These are phyloP conservation scores for Ophioceras dolichostomum DNA, from an alignment of 2,329 filamentous ascomycete genomes.

Conservation along the genomic window DNA sequence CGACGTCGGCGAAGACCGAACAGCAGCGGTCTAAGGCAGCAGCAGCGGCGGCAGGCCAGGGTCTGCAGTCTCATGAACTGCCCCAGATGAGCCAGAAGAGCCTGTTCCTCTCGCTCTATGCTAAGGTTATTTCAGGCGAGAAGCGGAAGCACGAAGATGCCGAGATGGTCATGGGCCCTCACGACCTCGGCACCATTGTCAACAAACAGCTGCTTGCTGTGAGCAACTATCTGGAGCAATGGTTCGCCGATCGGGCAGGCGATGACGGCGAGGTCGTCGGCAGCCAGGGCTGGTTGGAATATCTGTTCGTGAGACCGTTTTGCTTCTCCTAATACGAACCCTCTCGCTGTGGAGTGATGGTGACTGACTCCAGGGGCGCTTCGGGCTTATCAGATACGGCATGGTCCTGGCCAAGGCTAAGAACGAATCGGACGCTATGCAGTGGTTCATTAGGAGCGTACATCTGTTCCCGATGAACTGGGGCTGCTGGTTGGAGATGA, in stretches of 20 bases:
- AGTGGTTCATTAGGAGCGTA: conserved; percentile 79
- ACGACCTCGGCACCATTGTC: conserved; percentile 70
- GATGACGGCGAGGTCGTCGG: conserved; percentile 46
- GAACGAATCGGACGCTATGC: conserved; percentile 73
- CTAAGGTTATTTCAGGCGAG: conserved; percentile 85
- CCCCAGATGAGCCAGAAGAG: conserved; percentile 75
- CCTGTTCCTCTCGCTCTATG: conserved; percentile 82
- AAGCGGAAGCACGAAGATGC: conserved; percentile 94
- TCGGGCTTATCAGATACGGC: conserved; percentile 56
- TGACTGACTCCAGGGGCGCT: background rate
- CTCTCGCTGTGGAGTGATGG: too few relatives aligned
- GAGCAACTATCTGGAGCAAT: conserved; percentile 63
- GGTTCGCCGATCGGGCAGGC: conserved; percentile 57
- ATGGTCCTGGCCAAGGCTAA: conserved; percentile 84
- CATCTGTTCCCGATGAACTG: conserved; percentile 91
- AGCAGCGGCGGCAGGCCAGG: background rate
- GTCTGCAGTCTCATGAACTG: conserved; percentile 16
- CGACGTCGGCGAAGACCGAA: background rate
- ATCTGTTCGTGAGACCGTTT: too few relatives aligned
- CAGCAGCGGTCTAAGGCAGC: too few relatives aligned
- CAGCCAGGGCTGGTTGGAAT: conserved; percentile 89
- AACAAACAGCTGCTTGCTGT: conserved; percentile 79
- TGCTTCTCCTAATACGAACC: background rate
- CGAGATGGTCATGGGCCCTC: conserved; percentile 92
- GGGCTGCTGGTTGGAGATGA: conserved; percentile 93